A percentile compares a stretch with the other conserved stretches of the same genome.
These are phyloP conservation scores for Lyophyllum semitale DNA, from an alignment of 768 basidiomycete species.

Conservation along the genomic window DNA sequence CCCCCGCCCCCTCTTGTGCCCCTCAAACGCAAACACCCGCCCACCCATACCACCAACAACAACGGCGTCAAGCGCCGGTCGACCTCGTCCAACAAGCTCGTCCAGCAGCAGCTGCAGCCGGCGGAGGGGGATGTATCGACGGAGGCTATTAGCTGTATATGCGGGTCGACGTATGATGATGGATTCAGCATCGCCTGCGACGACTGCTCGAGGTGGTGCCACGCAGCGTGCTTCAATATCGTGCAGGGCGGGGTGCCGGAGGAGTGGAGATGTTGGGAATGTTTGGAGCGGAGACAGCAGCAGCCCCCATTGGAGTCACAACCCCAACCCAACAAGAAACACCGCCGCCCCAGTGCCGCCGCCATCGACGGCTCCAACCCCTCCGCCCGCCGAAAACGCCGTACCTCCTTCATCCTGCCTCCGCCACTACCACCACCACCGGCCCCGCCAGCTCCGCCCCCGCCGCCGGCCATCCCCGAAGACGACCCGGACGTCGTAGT, in stretches of 20 bases:
- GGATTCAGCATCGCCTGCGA: constrained; percentile 84
- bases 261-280: constrained; percentile 76
- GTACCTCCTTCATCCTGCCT: constrained; percentile 16
- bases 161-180: constrained; percentile 68
- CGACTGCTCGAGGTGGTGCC: constrained; percentile 74
- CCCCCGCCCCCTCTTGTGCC: constrained; percentile 4
- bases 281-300: constrained; percentile 44
- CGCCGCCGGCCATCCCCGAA: constrained; percentile 15
- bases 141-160: constrained; percentile 66
- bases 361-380: constrained; percentile 39
- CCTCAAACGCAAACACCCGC: constrained; percentile 16
- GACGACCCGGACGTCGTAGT: constrained; percentile 46
- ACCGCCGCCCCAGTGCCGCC: constrained; percentile 32
- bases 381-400: constrained; percentile 19
- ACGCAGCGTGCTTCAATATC: constrained; percentile 76
- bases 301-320: constrained; percentile 10
- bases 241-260: constrained; percentile 63
- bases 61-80: constrained; percentile 16
- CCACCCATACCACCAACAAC: constrained; percentile 31
- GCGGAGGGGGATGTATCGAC: constrained; percentile 17
- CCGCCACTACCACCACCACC: constrained; percentile 14
- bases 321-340: constrained; percentile 31
- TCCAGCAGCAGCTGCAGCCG: not conserved
- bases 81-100: not conserved
- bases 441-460: constrained; percentile 15